A percentile compares a stretch with the other conserved stretches of the same genome.
Evolutionary conservation across 768 basidiomycete genomes (phyloP).

Genomic region (Lactifluus hygrophoroides): DNA sequence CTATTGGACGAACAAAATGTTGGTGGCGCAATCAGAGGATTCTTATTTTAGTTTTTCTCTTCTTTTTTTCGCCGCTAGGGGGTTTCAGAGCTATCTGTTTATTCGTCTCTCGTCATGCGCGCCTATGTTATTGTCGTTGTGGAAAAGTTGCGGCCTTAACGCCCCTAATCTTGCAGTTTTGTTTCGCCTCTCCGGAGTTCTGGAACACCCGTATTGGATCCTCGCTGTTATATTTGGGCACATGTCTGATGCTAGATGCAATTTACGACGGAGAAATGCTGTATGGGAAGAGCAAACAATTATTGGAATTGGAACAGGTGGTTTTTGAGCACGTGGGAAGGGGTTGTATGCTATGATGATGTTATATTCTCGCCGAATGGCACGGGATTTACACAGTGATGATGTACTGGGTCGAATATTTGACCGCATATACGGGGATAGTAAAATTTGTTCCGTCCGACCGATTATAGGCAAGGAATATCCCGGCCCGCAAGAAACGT

Average conservation of each 20-base stretch:
- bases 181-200: no score
- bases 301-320: no score
- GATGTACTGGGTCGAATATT: neutral
- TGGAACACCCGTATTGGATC: no score
- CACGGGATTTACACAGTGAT: neutral
- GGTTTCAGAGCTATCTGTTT: neutral
- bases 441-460: neutral
- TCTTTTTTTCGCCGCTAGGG: neutral
- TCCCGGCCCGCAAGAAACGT: neutral
- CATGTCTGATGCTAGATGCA: no score
- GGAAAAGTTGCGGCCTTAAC: no score
- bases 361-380: neutral
- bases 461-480: neutral
- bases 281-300: no score
- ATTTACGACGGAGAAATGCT: no score
- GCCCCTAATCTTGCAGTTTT: no score
- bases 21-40: constrained; percentile 85
- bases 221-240: no score
- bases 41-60: constrained; percentile 67
- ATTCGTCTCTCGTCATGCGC: no score
- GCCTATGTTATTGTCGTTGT: no score
- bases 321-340: neutral
- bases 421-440: neutral
- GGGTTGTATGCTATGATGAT: neutral
- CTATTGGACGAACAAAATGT: constrained; percentile 87